Conservation (phyloP, 2,329 filamentous ascomycete species). For the Aspergillus sp. region DNA sequence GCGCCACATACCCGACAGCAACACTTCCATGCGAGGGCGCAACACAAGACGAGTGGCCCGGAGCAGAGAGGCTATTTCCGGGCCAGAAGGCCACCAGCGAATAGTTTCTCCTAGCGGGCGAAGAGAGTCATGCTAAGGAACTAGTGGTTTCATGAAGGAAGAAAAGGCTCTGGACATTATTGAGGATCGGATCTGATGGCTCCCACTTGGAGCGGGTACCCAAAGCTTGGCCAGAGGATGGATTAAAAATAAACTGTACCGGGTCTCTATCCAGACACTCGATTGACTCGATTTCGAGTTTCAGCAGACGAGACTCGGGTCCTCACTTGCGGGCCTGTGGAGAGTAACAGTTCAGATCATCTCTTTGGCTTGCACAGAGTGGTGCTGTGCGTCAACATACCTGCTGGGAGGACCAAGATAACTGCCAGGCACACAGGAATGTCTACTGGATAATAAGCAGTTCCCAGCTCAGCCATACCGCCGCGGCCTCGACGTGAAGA, state of each 20-base stretch:
- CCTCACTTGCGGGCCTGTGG: neutral
- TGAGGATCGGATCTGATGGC: neutral
- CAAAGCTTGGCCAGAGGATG: slow-evolving; percentile 2
- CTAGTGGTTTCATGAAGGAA: slow-evolving; percentile 4
- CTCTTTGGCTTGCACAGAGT: no score
- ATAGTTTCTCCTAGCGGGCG: neutral
- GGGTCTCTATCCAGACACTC: neutral
- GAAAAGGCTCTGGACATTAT: neutral
- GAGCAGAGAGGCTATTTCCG: no score
- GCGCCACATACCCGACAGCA: slow-evolving; percentile 1
- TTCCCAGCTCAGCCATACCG: neutral
- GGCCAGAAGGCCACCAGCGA: neutral
- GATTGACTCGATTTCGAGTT: neutral
- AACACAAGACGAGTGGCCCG: no score
- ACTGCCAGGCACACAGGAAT: slow-evolving; percentile 6
- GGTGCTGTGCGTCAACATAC: neutral
- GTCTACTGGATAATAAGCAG: neutral
- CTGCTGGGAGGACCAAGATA: neutral
- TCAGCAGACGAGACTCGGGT: neutral
- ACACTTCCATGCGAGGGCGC: no score
- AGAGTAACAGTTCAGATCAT: neutral
- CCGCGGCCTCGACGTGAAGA: neutral
- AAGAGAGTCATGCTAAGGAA: neutral
- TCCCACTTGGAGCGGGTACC: neutral
- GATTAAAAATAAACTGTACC: neutral